A percentile compares a stretch with the other conserved stretches of the same genome.
Evolutionary conservation across 1,284 basidiomycete genomes (phyloP).

Genomic region (Ceratobasidium theobromae): DNA sequence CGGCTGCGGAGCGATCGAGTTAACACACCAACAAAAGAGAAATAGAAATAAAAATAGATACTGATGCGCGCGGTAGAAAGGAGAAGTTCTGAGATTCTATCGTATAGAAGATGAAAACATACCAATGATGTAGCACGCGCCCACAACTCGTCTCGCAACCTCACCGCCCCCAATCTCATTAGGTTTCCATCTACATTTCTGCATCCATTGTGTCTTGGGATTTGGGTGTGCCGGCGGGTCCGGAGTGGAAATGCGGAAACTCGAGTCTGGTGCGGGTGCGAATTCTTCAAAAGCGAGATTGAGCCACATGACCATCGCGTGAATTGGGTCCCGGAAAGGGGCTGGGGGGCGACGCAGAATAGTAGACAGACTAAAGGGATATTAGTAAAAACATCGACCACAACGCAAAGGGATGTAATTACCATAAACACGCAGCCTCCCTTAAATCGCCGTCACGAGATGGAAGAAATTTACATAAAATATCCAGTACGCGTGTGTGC

Average conservation of each 20-base stretch:
- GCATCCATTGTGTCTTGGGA: not conserved
- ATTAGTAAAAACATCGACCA: not conserved
- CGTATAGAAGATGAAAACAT: not conserved
- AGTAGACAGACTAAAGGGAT: conserved; percentile 1
- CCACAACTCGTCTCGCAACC: conserved; percentile 3
- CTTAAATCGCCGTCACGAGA: conserved; percentile 19
- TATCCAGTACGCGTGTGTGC: not conserved
- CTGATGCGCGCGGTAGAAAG: no score
- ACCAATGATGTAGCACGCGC: conserved; percentile 23
- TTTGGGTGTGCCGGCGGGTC: not conserved
- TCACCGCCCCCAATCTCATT: conserved; percentile 19
- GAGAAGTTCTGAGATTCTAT: not conserved
- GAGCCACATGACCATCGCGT: conserved; percentile 13
- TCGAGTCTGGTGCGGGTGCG: conserved; percentile 4
- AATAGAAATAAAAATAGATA: no score
- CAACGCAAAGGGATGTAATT: not conserved
- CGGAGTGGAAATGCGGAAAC: no score
- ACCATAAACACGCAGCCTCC: conserved; percentile 25
- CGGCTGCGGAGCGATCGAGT: not conserved
- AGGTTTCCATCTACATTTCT: conserved; percentile 18
- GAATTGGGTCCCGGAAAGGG: not conserved
- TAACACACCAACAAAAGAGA: not conserved
- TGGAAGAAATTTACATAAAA: conserved; percentile 5
- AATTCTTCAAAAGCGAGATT: conserved; percentile 22
- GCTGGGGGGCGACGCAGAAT: not conserved